Percentiles rank a stretch among this genome's conserved stretches.
These are phyloP conservation scores for Ophiostoma fasciatum DNA, from an alignment of 2,329 filamentous ascomycete genomes.

Conservation along the genomic window DNA sequence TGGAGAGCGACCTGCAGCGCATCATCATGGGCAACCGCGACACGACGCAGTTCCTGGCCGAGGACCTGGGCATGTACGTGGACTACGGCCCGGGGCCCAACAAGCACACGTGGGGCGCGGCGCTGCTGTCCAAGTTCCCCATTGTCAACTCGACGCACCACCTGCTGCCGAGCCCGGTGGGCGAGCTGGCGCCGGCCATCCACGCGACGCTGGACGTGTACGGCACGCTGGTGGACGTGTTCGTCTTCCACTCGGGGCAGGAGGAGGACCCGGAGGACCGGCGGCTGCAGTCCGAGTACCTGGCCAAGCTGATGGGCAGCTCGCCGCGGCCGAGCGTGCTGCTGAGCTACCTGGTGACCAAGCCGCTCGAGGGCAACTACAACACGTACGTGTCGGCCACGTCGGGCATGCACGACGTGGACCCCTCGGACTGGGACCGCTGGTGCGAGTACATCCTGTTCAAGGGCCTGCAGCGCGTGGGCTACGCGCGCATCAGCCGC, in stretches of 20 bases:
- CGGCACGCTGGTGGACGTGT: conserved; percentile 77
- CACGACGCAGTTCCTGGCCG: conserved; percentile 84
- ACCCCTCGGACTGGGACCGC: conserved; percentile 82
- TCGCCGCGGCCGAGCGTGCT: conserved; percentile 69
- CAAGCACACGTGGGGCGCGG: conserved; percentile 96
- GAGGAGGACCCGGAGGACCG: conserved; percentile 92
- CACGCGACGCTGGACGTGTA: conserved; percentile 94
- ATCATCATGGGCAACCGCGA: conserved; percentile 99
- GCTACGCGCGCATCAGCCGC: conserved; percentile 79
- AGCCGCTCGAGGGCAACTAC: conserved; percentile 85
- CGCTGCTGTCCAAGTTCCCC: conserved; percentile 84
- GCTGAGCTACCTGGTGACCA: conserved; percentile 83
- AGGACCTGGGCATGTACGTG: conserved; percentile 96
- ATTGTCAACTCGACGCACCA: conserved; percentile 96
- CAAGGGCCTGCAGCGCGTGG: conserved; percentile 71
- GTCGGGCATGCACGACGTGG: conserved; percentile 92
- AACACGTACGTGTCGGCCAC: conserved; percentile 79
- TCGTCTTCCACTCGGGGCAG: conserved; percentile 97
- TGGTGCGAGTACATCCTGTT: conserved; percentile 99
- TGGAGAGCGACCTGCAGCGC: conserved; percentile 85
- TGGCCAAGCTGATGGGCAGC: conserved; percentile 75
- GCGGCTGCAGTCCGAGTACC: conserved; percentile 70
- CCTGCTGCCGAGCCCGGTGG: conserved; percentile 80
- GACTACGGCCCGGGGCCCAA: conserved; percentile 95
- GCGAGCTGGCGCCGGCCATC: conserved; percentile 89